These are phyloP conservation scores for Calonectria hawksworthii DNA, from an alignment of 2,329 filamentous ascomycete genomes.

Conservation along the genomic window DNA sequence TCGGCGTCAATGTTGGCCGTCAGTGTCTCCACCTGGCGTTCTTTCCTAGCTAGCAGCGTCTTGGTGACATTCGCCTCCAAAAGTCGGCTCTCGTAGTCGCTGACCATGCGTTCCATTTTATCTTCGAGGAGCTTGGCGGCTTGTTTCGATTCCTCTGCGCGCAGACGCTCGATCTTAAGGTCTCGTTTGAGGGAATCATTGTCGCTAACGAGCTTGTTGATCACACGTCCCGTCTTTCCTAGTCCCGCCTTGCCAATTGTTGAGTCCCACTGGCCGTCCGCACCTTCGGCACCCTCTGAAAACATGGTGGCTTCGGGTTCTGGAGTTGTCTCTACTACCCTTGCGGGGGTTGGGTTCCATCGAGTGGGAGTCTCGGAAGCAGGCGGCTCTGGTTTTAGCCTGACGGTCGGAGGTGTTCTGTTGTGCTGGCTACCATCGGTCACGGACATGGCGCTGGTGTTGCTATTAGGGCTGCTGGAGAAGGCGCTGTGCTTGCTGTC, in stretches of 20 bases:
- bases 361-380: constrained; percentile 45
- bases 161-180: constrained; percentile 74
- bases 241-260: constrained; percentile 78
- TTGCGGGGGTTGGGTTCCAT: constrained; percentile 50
- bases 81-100: constrained; percentile 78
- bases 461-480: constrained; percentile 70
- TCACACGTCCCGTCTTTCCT: constrained; percentile 83
- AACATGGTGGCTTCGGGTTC: constrained; percentile 43
- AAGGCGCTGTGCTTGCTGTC: constrained; percentile 65
- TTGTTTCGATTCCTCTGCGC: constrained; percentile 79
- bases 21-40: constrained; percentile 80
- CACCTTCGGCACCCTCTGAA: constrained; percentile 52
- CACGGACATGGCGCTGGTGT: constrained; percentile 62
- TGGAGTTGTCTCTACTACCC: constrained; percentile 48
- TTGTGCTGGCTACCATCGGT: constrained; percentile 53
- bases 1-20: constrained; percentile 75
- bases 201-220: constrained; percentile 85
- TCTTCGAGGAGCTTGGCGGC: constrained; percentile 77
- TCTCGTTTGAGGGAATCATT: constrained; percentile 84
- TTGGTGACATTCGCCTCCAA: constrained; percentile 80
- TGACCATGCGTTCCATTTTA: constrained; percentile 77
- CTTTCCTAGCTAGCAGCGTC: constrained; percentile 78
- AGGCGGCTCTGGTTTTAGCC: constrained; percentile 52
- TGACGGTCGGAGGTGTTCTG: constrained; percentile 51
- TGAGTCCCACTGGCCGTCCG: constrained; percentile 69